Percentiles rank a stretch among this genome's conserved stretches.
phyloP scores from a whole-genome alignment of 1,284 basidiomycete species.

The Irpex sp. region DNA sequence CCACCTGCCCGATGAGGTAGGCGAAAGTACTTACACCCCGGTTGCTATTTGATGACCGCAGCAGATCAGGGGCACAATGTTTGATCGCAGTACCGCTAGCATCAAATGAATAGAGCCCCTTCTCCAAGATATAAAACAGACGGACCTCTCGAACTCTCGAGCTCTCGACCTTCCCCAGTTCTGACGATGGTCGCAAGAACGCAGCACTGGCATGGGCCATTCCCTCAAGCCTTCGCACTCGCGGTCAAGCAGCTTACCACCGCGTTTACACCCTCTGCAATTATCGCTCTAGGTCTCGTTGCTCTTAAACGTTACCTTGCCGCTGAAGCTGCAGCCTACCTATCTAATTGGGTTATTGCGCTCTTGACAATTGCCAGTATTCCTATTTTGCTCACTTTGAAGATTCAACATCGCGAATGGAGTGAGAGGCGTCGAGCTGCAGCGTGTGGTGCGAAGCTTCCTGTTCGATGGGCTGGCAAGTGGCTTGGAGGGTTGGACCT shows the following conservation, averaged over 20 bases:
- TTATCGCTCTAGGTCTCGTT: neutral
- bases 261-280: neutral
- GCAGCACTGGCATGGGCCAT: neutral
- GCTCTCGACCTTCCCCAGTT: too few species aligned
- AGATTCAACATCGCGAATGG: slow-evolving; percentile 5
- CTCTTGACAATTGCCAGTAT: slow-evolving; percentile 8
- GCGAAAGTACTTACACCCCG: too few species aligned
- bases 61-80: too few species aligned
- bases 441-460: slow-evolving; percentile 16
- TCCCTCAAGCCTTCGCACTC: neutral
- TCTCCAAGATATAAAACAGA: too few species aligned
- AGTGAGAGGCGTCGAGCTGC: slow-evolving; percentile 12
- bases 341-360: slow-evolving; percentile 8
- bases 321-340: neutral
- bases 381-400: neutral
- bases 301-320: neutral
- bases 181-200: neutral
- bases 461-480: slow-evolving; percentile 16
- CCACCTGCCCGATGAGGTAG: too few species aligned
- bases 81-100: too few species aligned
- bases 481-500: slow-evolving; percentile 17
- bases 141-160: too few species aligned
- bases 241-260: neutral
- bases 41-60: too few species aligned
- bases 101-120: too few species aligned